Base-by-base conservation (phyloP, 2,329 filamentous ascomycete species). In the Ascosphaera acerosa region DNA sequence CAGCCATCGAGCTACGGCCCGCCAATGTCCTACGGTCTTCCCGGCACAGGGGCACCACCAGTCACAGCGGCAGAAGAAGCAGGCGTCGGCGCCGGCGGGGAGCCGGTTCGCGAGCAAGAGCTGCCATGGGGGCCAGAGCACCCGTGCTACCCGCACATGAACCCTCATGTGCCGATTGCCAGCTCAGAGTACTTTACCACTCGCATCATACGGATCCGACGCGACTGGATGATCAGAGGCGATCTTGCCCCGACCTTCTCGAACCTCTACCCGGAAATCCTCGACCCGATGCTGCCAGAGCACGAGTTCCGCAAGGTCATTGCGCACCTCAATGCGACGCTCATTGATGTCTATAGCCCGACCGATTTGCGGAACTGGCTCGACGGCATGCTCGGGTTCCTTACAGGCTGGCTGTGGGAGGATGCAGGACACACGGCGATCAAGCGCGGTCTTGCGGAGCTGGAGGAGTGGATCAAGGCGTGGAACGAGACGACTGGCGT, bases 341-440 rank as follows among this genome's bases (percentile, higher is more conserved):
- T 94, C 10, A 56, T 74, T 23, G 63, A 63, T n/a, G 71, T 74
- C 0, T 92, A 90, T 49, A 68, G 75, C 43, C 84, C 87, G 0
- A 82, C 71, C 48, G 69, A 62, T 33, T 54, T 66, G 42, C 62
- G 77, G 31, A 90, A 89, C 41, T 68, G 82, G 44, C 39, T 91
- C 1, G 87, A 97, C 50, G 66, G 69, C 9, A 49, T 78, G 7
- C 48, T 94, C 41, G 81, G 84, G 2, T 58, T 89, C 3, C 52
- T 81, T 19, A 94, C 87, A 0, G 77, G 84, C 15, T 97, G 82
- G 77, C 44, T 94, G 19, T 94, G 81, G 80, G 87, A 97, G 35
- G 84, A 94, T 46, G 43, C 84, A 15, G 81, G 84, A 2, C 53
- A 78, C 20, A 76, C 76, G 3, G 69, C 64, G 6, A 64, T 75